A percentile compares a stretch with the other conserved stretches of the same genome.
These are phyloP conservation scores for Candida coquimbonensis DNA, from an alignment of 805 yeast species.

Conservation along the genomic window DNA sequence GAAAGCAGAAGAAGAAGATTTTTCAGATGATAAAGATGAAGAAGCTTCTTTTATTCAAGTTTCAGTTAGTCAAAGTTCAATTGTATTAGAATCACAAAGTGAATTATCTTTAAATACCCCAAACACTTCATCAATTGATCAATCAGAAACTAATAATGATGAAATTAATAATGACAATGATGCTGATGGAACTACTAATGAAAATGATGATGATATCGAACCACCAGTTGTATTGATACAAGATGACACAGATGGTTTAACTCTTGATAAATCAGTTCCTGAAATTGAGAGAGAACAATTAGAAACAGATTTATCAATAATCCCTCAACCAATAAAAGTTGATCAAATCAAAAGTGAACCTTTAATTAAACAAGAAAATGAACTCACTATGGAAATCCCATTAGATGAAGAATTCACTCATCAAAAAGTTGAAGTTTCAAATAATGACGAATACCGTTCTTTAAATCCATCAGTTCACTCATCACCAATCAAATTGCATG, in stretches of 20 bases:
- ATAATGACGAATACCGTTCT: slow-evolving; percentile 5
- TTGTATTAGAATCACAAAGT: neutral
- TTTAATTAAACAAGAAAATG: neutral
- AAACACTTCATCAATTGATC: too few relatives aligned
- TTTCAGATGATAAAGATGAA: neutral
- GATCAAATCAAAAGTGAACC: neutral
- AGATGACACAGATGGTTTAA: neutral
- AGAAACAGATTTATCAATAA: neutral
- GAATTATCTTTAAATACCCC: too few relatives aligned
- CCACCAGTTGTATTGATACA: neutral
- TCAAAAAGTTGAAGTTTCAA: neutral
- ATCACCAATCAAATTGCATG: slow-evolving; percentile 2
- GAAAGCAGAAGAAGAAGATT: neutral
- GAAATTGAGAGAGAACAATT: neutral
- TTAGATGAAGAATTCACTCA: slow-evolving; percentile 1
- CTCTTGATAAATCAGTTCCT: neutral
- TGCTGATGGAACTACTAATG: too few relatives aligned
- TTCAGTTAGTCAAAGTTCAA: neutral
- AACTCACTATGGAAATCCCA: neutral
- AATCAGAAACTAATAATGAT: too few relatives aligned
- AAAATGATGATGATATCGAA: too few relatives aligned
- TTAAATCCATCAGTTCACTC: slow-evolving; percentile 6
- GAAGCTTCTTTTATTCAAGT: neutral
- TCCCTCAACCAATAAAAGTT: neutral
- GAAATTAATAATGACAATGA: too few relatives aligned